Evolutionary conservation across 1,284 basidiomycete species (phyloP).

Genomic region (Sphagnurus paluster): DNA sequence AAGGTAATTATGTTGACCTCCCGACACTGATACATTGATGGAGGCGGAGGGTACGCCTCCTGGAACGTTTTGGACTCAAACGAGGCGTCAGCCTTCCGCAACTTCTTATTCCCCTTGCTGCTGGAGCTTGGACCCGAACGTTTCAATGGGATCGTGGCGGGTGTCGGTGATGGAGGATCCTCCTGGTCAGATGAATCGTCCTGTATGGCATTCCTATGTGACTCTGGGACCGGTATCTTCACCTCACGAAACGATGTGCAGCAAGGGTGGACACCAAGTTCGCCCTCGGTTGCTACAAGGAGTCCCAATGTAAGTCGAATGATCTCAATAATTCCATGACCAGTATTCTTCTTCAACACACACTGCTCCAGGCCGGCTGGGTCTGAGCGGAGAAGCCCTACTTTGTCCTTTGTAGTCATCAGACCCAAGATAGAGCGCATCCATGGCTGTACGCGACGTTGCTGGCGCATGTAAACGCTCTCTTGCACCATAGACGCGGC

Average conservation of each 20-base stretch:
- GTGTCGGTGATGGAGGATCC: not conserved
- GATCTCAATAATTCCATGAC: conserved; percentile 3
- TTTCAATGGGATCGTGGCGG: not conserved
- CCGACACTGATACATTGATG: not conserved
- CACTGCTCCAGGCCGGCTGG: conserved; percentile 1
- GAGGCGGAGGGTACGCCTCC: not conserved
- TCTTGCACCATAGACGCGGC: not conserved
- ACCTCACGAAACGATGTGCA: not conserved
- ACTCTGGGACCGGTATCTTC: not conserved
- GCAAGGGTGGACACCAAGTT: not conserved
- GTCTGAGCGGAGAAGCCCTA: conserved; percentile 2
- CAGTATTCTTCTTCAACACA: not conserved
- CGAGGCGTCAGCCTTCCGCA: not conserved
- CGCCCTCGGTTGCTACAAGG: conserved; percentile 1
- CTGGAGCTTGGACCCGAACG: not conserved
- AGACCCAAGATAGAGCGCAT: not conserved
- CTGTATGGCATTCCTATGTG: not conserved
- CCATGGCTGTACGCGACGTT: conserved; percentile 2
- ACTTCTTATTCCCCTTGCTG: not conserved
- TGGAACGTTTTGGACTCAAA: not conserved
- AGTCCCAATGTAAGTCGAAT: conserved; percentile 2
- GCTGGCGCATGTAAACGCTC: conserved; percentile 1
- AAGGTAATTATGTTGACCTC: conserved; percentile 3
- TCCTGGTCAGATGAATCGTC: not conserved
- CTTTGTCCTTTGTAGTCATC: not conserved